Conservation (phyloP, 2,329 filamentous ascomycete species). For the Fusarium tuaranense region DNA sequence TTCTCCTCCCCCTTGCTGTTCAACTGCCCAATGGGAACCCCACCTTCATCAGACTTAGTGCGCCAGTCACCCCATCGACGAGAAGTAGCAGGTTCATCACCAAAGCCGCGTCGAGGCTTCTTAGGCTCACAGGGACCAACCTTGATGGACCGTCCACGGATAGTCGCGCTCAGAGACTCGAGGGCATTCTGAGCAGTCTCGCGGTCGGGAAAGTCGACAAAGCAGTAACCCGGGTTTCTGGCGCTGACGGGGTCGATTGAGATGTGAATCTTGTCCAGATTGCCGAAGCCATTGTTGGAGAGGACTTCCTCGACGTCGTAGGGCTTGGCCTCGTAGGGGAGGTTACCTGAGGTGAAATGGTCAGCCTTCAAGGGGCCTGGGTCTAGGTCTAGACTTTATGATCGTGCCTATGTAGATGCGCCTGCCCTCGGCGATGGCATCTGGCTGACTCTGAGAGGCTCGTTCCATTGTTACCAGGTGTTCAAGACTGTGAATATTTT, state of each 20-base stretch:
- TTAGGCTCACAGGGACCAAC: constrained; percentile 75
- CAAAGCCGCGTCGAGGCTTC: constrained; percentile 32
- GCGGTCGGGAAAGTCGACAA: constrained; percentile 72
- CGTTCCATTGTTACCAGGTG: constrained; percentile 22
- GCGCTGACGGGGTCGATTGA: constrained; percentile 75
- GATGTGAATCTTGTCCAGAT: constrained; percentile 71
- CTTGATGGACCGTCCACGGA: constrained; percentile 71
- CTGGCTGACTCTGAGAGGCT: constrained; percentile 1
- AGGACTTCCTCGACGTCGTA: constrained; percentile 72
- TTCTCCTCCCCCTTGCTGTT: not conserved
- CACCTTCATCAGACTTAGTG: constrained; percentile 25
- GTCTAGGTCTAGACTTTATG: not conserved
- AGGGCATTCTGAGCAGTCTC: constrained; percentile 67
- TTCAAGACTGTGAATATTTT: not conserved
- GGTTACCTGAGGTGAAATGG: constrained; percentile 54
- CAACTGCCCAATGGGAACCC: not conserved
- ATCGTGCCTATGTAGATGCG: constrained; percentile 67
- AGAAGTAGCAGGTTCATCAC: constrained; percentile 41
- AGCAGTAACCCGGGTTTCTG: constrained; percentile 80
- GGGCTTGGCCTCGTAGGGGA: constrained; percentile 64
- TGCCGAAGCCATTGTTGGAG: constrained; percentile 53
- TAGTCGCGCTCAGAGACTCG: constrained; percentile 62
- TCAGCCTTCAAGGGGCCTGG: constrained; percentile 1
- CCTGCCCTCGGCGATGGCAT: constrained; percentile 46
- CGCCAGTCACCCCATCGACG: constrained; percentile 61